phyloP scores from a whole-genome alignment of 768 basidiomycete species.

The Collybia sp. region DNA sequence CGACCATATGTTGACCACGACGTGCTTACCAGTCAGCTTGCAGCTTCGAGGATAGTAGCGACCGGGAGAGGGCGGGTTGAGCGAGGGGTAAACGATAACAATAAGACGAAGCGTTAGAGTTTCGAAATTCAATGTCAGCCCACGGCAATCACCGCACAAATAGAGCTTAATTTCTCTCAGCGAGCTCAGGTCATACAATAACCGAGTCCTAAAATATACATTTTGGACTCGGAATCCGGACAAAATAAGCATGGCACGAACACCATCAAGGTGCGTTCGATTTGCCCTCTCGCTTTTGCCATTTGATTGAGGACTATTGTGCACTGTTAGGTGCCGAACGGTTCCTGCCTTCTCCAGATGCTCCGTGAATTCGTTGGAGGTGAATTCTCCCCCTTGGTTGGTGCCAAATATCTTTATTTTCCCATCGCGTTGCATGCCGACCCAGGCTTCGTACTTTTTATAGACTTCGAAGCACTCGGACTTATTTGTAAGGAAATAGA shows the following conservation, averaged over 20 bases:
- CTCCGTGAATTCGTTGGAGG: slow-evolving; percentile 10
- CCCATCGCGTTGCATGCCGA: slow-evolving; percentile 12
- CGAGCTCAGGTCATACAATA: too few relatives aligned
- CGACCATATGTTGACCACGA: too few relatives aligned
- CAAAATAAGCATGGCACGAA: slow-evolving; percentile 14
- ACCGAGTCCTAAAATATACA: too few relatives aligned
- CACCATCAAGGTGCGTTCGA: slow-evolving; percentile 13
- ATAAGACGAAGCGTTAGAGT: too few relatives aligned
- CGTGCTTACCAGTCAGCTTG: too few relatives aligned
- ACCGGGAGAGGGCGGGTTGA: too few relatives aligned
- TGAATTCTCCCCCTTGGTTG: slow-evolving; percentile 21
- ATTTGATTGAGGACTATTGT: slow-evolving; percentile 18
- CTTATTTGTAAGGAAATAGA: slow-evolving; percentile 13
- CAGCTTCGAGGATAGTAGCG: too few relatives aligned
- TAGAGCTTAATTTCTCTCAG: too few relatives aligned
- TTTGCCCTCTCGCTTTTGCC: slow-evolving; percentile 22
- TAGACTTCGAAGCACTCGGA: slow-evolving; percentile 11
- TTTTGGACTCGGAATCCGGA: too few relatives aligned
- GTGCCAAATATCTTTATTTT: slow-evolving; percentile 11
- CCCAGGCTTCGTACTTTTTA: slow-evolving; percentile 16
- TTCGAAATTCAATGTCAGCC: too few relatives aligned
- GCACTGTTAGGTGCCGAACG: slow-evolving; percentile 11
- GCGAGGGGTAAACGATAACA: too few relatives aligned
- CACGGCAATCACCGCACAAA: too few relatives aligned
- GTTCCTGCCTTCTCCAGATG: slow-evolving; percentile 15